Evolutionary conservation across 2,329 filamentous ascomycete genomes (phyloP), one percentile per base, ranked within the genome.

Genomic region (Lasiodiplodia gonubiensis): DNA sequence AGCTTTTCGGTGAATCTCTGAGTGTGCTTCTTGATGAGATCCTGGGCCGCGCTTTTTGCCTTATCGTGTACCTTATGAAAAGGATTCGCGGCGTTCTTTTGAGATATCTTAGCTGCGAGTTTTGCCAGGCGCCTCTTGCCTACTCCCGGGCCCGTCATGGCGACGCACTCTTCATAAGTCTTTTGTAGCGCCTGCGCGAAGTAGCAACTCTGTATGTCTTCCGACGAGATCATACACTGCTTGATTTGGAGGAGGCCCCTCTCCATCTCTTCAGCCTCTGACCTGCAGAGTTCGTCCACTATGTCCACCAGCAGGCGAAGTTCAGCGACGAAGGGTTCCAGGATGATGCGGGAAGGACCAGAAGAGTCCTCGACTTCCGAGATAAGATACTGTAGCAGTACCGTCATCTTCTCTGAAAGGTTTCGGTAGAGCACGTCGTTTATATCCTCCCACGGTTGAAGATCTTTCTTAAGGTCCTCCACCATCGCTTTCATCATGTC

Each of bases 171-270:
- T 7, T 39, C 18, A 53, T 75, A 74, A 25, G 71, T 55, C 0
- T 55, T 6, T 3, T 35, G 4, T 67, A 75, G 71, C 2, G 68
- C 68, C 16, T 67, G 53, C 3, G 60, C 46, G 21, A 74, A 68
- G 52, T 73, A 73, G 42, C 68, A 46, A 2, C 59, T 59, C 0
- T 67, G 18, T 6, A 33, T 37, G 11, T 68, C 12, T 18, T 16
- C 35, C 14, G 18, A 16, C 10, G 27, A 23, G 1, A 39, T 1
- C 27, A 69, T 39, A 7, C 18, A 5, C 55, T 51, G 21, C 57
- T 60, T 16, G 25, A 39, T 55, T 2, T 3, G 2, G 3, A 1
- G 66, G 54, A 5, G 12, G 11, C 39, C 66, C 2, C 18, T 46
- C 10, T 70, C 68, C 2, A 71, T 59, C 18, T 51, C 21, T 11